Base-by-base conservation (phyloP, 768 basidiomycete species). In the Naganishia vaughanmartiniae region DNA sequence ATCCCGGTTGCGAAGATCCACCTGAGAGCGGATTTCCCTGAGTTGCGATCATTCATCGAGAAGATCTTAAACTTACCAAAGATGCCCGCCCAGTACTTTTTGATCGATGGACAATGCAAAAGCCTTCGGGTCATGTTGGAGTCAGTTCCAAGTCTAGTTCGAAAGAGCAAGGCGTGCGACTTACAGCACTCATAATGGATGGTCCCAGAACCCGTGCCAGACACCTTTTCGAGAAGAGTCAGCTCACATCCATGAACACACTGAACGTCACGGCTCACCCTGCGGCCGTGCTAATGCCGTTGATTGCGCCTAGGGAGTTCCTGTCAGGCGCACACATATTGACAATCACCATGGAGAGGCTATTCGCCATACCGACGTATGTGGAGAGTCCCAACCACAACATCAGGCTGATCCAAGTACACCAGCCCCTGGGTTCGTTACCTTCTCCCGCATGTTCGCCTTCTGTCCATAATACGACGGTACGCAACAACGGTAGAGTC, bases 1-100 rank as follows among this genome's bases (percentile, higher is more conserved):
- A 79, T 73, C 53, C 74, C 53, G n/a, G 78, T 74, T 71, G 81
- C 78, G 66, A 79, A 76, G 63, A 81, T 79, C 80, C 80, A 81
- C 67, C 67, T 68, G 24, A 1, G 48, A 24, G 12, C 14, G 4
- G n/a, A n/a, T 51, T 4, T 28, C n/a, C 5, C 4, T 39, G n/a
- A 39, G 28, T 7, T 28, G 2, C 14, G 19, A 15, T 24, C 24
- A 21, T 24, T 5, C 2, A 4, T 46, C 33, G 11, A 28, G 19
- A 24, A 31, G 28, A 21, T 12, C 14, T 9, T 15, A 21, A 15
- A 14, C 67, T 57, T 24, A 68, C 80, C 80, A 81, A 31, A 79
- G 68, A 51, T 77, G 71, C 0, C 80, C 80, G 15, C 74, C 76
- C 11, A 79, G 63, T 1, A 79, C 73, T 31, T 74, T 72, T 15